Base-by-base conservation (phyloP, 169 alveolate species). In the Theileria equi region DNA sequence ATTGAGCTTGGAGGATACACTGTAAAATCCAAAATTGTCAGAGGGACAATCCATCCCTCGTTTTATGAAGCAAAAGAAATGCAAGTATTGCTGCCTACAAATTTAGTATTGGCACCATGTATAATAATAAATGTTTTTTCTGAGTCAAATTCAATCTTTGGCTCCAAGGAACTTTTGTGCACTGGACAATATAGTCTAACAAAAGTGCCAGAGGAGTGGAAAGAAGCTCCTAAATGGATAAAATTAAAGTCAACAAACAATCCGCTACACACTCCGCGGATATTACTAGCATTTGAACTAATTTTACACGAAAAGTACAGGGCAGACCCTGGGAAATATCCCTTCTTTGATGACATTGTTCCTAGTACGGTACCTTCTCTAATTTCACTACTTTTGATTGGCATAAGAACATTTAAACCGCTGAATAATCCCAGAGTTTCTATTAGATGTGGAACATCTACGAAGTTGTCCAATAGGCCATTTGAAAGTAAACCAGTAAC, bases 121-220 rank as follows among this genome's bases (percentile, higher is more conserved):
- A 87, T 92, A 44, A 72, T 80, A 44, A 90, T 92, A 34, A 86
- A 89, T 28, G 82, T 88, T 2, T 88, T 59, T 28, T 54, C 89
- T 40, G 91, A 77, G 49, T 78, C 72, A 57, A 80, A 59, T 25
- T 68, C 92, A 5, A 50, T 81, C 38, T 72, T 82, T 38, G 44
- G 71, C 17, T 78, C 79, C 29, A 80, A 60, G 25, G 64, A 72
- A n/a, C 64, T 88, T 19, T 53, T 82, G 26, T 90, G 90, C 52
- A 68, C 60, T 58, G 84, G 80, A 69, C 78, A 81, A 13, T 90
- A 59, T 45, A 91, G 90, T 29, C 73, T 90, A 17, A 73, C 48
- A 66, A 85, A 92, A 61, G 91, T 92, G 47, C 96, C 96, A 4
- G 74, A 77, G 40, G 95, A 84, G 73, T 90, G 96, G 96, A 83